These are phyloP conservation scores for Guyanaporus albipodus DNA, from an alignment of 768 basidiomycete genomes.

Conservation along the genomic window DNA sequence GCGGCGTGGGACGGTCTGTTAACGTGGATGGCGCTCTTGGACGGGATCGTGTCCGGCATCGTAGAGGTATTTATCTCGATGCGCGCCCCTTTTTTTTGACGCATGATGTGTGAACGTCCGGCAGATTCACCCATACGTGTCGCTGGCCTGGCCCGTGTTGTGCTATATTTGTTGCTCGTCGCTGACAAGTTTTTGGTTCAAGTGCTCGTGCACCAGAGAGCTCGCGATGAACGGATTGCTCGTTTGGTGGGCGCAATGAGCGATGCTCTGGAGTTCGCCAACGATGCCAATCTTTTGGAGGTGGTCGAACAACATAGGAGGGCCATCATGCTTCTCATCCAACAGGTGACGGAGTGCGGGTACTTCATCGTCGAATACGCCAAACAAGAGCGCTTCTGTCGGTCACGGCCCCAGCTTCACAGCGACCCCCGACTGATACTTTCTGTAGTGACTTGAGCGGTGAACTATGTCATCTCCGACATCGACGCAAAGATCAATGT, in stretches of 20 bases:
- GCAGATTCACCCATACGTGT: constrained; percentile 18
- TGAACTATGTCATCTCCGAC: constrained; percentile 16
- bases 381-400: constrained; percentile 16
- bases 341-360: constrained; percentile 22
- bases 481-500: constrained; percentile 15
- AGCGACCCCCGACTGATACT: neutral
- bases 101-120: constrained; percentile 3
- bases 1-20: constrained; percentile 14
- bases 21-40: constrained; percentile 9
- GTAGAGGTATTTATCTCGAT: constrained; percentile 9
- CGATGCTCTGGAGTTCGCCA: constrained; percentile 11
- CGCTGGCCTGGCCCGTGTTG: constrained; percentile 21
- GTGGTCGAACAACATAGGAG: constrained; percentile 6
- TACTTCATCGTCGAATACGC: constrained; percentile 23
- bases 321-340: constrained; percentile 11
- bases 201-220: constrained; percentile 19
- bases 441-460: constrained; percentile 12
- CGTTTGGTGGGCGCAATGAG: constrained; percentile 16
- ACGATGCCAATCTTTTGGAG: constrained; percentile 9
- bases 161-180: no score
- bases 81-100: neutral
- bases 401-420: neutral
- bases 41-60: constrained; percentile 8
- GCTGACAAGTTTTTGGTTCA: constrained; percentile 16
- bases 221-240: constrained; percentile 14